Conservation (phyloP, 805 yeast genomes). For the Kodamaea kakaduensis region DNA sequence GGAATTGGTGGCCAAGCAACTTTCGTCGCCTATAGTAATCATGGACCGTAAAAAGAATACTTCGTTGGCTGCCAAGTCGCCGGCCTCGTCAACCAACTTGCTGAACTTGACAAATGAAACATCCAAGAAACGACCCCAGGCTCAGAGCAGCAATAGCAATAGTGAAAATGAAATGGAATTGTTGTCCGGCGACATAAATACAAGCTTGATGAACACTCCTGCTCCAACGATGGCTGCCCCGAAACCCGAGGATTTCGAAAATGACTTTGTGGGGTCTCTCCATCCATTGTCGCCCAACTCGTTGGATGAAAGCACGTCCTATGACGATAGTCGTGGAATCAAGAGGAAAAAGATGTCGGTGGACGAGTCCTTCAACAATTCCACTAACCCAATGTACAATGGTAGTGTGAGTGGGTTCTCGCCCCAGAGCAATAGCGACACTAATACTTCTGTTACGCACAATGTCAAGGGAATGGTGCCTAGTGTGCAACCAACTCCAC, state of each 20-base stretch:
- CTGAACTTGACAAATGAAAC: conserved; percentile 10
- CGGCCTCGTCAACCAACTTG: conserved; percentile 22
- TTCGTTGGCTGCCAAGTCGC: conserved; percentile 18
- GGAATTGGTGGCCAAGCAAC: conserved; percentile 63
- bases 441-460: conserved; percentile 26
- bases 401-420: conserved; percentile 39
- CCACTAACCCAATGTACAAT: conserved; percentile 37
- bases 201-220: conserved; percentile 7
- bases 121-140: conserved; percentile 9
- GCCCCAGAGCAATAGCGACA: conserved; percentile 45
- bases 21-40: conserved; percentile 76
- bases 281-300: conserved; percentile 60
- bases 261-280: conserved; percentile 4
- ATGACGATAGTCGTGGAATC: conserved; percentile 36
- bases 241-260: conserved; percentile 6
- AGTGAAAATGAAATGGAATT: conserved; percentile 3
- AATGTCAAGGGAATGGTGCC: conserved; percentile 11
- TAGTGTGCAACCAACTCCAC: conserved; percentile 12
- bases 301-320: conserved; percentile 55
- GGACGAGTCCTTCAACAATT: conserved; percentile 38
- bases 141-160: conserved; percentile 11
- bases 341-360: conserved; percentile 49
- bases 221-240: conserved; percentile 2
- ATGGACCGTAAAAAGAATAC: conserved; percentile 86
- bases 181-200: conserved; percentile 4